These are phyloP conservation scores for Aspergillus viridinutans DNA, from an alignment of 2,329 filamentous ascomycete genomes.

Conservation along the genomic window DNA sequence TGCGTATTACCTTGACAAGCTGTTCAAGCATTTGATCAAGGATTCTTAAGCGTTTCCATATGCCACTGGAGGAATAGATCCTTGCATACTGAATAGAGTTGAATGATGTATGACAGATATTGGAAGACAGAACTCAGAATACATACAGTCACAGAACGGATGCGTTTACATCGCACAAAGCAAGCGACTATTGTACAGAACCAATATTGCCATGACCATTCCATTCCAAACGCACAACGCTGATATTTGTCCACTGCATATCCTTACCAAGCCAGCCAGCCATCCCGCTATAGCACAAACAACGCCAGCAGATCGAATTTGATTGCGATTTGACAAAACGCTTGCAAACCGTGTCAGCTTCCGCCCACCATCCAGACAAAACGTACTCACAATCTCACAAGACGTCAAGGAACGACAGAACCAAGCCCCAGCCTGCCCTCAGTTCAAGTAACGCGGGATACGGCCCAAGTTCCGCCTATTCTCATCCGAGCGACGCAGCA, in stretches of 20 bases:
- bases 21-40: conserved; percentile 62
- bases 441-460: not conserved
- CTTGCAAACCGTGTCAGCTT: not conserved
- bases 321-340: not conserved
- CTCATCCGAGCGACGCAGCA: not conserved
- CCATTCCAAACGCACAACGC: not conserved
- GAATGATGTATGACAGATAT: not conserved
- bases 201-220: not conserved
- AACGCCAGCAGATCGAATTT: not conserved
- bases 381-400: not conserved
- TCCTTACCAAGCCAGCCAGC: not conserved
- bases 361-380: not conserved
- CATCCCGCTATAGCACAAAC: not conserved
- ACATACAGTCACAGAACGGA: not conserved
- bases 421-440: not conserved
- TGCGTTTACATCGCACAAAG: not conserved
- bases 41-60: not conserved
- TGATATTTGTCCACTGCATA: not conserved
- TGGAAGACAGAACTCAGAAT: not conserved
- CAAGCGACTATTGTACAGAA: not conserved
- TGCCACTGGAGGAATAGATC: not conserved
- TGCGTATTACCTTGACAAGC: conserved; percentile 61
- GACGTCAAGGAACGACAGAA: not conserved
- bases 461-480: not conserved
- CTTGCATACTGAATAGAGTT: not conserved